phyloP scores from a whole-genome alignment of 768 basidiomycete genomes.

The Tylopilus sp. region DNA sequence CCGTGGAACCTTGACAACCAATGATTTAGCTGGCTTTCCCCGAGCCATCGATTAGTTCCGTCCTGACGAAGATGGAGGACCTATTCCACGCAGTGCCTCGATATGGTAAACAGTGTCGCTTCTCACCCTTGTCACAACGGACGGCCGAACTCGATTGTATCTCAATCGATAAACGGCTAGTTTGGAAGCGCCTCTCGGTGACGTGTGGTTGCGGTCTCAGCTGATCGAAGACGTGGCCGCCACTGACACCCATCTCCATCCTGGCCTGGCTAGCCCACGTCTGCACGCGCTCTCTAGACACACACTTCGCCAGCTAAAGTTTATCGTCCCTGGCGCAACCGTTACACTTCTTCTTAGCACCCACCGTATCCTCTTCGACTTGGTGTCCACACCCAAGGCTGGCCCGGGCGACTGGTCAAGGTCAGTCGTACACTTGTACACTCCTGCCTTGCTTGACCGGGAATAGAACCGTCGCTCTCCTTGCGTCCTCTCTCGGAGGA shows the following conservation, averaged over 20 bases:
- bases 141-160: not conserved
- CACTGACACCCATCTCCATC: not conserved
- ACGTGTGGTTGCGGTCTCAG: slow-evolving; percentile 13
- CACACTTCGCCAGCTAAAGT: slow-evolving; percentile 67
- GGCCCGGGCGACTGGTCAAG: slow-evolving; percentile 47
- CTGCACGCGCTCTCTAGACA: slow-evolving; percentile 39
- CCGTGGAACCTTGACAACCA: slow-evolving; percentile 67
- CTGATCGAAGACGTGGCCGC: not conserved
- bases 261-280: slow-evolving; percentile 16
- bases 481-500: slow-evolving; percentile 51
- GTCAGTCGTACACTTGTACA: slow-evolving; percentile 29
- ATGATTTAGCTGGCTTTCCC: slow-evolving; percentile 50
- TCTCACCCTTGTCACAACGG: too few species aligned
- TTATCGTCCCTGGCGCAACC: slow-evolving; percentile 66
- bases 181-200: slow-evolving; percentile 4
- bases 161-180: not conserved
- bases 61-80: not conserved
- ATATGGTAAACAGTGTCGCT: slow-evolving; percentile 13
- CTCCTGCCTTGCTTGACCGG: slow-evolving; percentile 3
- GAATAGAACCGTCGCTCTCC: slow-evolving; percentile 49
- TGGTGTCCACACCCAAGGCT: slow-evolving; percentile 32
- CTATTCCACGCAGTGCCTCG: not conserved
- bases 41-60: slow-evolving; percentile 21
- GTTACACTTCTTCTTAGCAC: slow-evolving; percentile 64
- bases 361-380: slow-evolving; percentile 44